phyloP scores from a whole-genome alignment of 108 stramenopile species.

The Epithemia pelagica region DNA sequence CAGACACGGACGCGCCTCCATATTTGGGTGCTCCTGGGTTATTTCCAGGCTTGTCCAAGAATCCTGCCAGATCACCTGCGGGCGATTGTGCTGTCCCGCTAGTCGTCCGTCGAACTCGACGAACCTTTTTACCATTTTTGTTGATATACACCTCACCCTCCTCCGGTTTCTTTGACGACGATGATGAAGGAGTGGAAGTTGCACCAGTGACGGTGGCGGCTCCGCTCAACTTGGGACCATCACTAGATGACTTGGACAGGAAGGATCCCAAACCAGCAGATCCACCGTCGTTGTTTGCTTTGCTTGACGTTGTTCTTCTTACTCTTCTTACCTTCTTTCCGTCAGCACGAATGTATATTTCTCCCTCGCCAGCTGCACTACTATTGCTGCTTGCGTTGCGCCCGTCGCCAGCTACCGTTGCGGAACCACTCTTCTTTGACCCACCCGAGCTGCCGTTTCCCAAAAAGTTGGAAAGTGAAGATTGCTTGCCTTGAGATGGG shows the following conservation, averaged over 20 bases:
- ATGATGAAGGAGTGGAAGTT: conserved; percentile 8
- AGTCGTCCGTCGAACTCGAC: conserved; percentile 1
- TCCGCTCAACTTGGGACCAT: not conserved
- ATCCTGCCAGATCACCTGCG: conserved; percentile 6
- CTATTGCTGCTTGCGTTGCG: not conserved
- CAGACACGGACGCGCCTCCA: conserved; percentile 1
- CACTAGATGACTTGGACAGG: not conserved
- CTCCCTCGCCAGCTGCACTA: conserved; percentile 22
- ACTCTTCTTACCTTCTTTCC: conserved; percentile 45
- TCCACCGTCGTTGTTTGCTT: not conserved
- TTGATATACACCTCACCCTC: conserved; percentile 35
- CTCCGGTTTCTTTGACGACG: not conserved
- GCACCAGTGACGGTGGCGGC: conserved; percentile 33
- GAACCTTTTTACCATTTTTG: conserved; percentile 34
- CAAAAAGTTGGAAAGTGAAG: conserved; percentile 3
- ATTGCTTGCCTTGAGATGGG: not conserved
- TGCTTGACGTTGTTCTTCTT: conserved; percentile 11
- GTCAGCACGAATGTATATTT: conserved; percentile 42
- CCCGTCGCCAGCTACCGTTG: conserved; percentile 33
- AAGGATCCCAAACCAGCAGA: not conserved
- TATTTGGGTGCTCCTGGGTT: not conserved
- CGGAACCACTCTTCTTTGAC: conserved; percentile 27
- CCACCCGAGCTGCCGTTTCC: too few relatives aligned
- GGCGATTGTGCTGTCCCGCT: not conserved
- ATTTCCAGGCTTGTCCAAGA: conserved; percentile 6